phyloP scores from a whole-genome alignment of 257 asterid genomes.

The Cordia subcordata region DNA sequence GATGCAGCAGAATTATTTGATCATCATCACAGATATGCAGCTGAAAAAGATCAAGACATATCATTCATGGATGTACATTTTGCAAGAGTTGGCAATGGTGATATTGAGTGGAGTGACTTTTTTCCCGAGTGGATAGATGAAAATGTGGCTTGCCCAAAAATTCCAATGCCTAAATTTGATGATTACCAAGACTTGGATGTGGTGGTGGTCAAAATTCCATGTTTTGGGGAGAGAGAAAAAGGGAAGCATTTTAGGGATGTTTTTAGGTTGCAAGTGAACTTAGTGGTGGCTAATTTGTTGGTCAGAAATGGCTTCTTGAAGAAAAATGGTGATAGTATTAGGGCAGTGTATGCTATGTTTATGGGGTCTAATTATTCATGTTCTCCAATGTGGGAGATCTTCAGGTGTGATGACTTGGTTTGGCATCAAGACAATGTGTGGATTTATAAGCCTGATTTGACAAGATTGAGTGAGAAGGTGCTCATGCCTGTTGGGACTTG shows the following conservation, averaged over 20 bases:
- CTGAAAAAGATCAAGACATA: no score
- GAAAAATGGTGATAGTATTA: constrained; percentile 7
- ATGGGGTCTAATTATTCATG: constrained; percentile 45
- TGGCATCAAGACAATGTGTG: constrained; percentile 31
- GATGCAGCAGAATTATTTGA: constrained; percentile 12
- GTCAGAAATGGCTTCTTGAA: constrained; percentile 36
- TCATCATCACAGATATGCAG: no score
- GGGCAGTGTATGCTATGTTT: constrained; percentile 43
- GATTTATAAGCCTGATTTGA: constrained; percentile 42
- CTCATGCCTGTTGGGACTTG: constrained; percentile 38
- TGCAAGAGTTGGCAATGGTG: constrained; percentile 19
- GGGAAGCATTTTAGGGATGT: constrained; percentile 45
- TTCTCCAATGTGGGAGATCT: constrained; percentile 72
- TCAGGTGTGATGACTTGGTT: constrained; percentile 61
- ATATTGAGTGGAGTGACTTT: constrained; percentile 42
- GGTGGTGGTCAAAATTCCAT: constrained; percentile 52
- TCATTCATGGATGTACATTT: constrained; percentile 21
- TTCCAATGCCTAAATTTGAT: constrained; percentile 54
- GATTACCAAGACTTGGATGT: constrained; percentile 42
- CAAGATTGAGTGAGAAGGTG: constrained; percentile 25
- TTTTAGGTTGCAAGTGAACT: constrained; percentile 67
- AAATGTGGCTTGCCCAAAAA: constrained; percentile 40
- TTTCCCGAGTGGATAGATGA: constrained; percentile 59
- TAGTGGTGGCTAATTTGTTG: constrained; percentile 63
- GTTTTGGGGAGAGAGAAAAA: constrained; percentile 20